These are phyloP conservation scores for Eruca vesicaria DNA, from an alignment of 441 rosid species.

Conservation along the genomic window DNA sequence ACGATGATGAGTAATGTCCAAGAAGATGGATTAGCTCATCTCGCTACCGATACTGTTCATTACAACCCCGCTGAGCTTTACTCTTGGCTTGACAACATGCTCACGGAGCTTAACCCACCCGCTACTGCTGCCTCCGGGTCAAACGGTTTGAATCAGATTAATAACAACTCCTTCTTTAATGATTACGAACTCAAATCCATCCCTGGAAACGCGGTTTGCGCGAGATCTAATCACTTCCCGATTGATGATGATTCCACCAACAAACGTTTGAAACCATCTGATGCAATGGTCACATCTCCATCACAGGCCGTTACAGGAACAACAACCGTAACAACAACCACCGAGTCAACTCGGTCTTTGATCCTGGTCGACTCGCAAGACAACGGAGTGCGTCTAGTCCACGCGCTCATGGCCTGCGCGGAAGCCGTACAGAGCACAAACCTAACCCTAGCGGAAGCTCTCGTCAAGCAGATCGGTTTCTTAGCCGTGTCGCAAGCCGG, in stretches of 20 bases:
- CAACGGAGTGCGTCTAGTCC: constrained; percentile 75
- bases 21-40: constrained; percentile 61
- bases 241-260: constrained; percentile 37
- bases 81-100: constrained; percentile 62
- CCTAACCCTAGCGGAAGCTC: constrained; percentile 59
- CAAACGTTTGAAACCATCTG: constrained; percentile 51
- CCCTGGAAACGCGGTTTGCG: constrained; percentile 65
- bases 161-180: constrained; percentile 36
- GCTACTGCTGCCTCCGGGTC: neutral
- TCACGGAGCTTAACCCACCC: constrained; percentile 52
- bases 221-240: constrained; percentile 24
- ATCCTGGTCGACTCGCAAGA: constrained; percentile 82
- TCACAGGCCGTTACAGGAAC: constrained; percentile 29
- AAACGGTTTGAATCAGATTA: neutral
- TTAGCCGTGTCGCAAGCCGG: constrained; percentile 70
- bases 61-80: constrained; percentile 72
- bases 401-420: constrained; percentile 80
- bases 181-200: constrained; percentile 75
- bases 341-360: constrained; percentile 53
- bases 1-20: constrained; percentile 53
- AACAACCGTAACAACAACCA: constrained; percentile 11
- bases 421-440: constrained; percentile 71
- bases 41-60: constrained; percentile 63
- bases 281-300: constrained; percentile 36
- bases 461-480: constrained; percentile 63